Base-by-base conservation (phyloP, 495 filamentous ascomycete genomes). In the Alectoria sarmentosa region DNA sequence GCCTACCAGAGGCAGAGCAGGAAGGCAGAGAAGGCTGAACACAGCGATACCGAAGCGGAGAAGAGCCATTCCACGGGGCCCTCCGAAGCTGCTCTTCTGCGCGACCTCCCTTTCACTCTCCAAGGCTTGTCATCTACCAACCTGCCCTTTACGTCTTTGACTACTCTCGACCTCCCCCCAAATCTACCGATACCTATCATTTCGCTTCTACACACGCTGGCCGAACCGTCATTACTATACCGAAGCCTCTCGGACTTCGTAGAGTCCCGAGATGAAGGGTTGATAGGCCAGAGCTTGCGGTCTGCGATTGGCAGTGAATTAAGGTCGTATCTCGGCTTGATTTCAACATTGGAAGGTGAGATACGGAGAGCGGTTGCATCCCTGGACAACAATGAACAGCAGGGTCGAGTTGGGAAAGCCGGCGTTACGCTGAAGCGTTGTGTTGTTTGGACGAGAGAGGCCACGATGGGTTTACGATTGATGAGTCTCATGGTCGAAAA, bases 361-460 rank as follows among this genome's bases (percentile, higher is more conserved):
- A 96, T 98, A 54, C 82, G 92, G 62, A 81, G 90, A 66, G 90
- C 92, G 11, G 76, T 91, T 63, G 79, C 86, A 14, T 82, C 87
- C 59, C 76, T 89, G 15, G 86, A 91, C 68, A 83, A 85, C 48
- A 79, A 75, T 23, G 83, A 86, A 34, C 81, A 86, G 1, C 78
- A 84, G 62, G 82, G 82, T 42, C 85, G 86, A 14, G 82, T 92
- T 52, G 86, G 90, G 15, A 96, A 92, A 68, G 89, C 89, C 11
- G 91, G 91, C n/a, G 93, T 99, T 32, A 98, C 94, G 1, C 77
- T 99, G 57, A 98, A 97, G 71, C 82, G 95, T 64, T 99, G 94
- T 71, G 88, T 98, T 26, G 87, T 99, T 21, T 99, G 95, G 95
- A 97, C 92, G 9, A 85, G 93, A 66, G 95, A 98, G 74, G 91